Conservation (phyloP, 2,329 filamentous ascomycete genomes). For the Ceratocystis eucalypticola region DNA sequence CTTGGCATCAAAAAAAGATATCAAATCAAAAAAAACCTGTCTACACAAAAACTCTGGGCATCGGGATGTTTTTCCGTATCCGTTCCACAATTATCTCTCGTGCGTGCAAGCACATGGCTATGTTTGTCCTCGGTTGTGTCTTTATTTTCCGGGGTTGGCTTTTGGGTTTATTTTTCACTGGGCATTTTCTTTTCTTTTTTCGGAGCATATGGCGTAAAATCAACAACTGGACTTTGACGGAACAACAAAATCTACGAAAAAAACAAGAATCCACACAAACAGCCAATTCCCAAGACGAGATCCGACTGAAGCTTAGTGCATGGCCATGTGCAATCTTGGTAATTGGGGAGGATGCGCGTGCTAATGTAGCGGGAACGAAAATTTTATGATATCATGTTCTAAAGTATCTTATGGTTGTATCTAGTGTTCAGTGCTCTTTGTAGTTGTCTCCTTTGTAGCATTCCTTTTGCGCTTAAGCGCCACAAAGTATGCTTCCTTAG, state of each 20-base stretch:
- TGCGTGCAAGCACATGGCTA: constrained; percentile 3
- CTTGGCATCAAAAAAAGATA: constrained; percentile 14
- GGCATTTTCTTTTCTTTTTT: constrained; percentile 5
- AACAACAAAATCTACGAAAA: constrained; percentile 16
- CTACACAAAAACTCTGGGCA: not conserved
- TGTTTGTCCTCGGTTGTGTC: constrained; percentile 16
- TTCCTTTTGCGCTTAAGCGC: constrained; percentile 52
- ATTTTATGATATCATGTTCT: not conserved
- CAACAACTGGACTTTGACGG: constrained; percentile 14
- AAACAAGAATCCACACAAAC: constrained; percentile 19
- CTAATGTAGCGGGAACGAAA: not conserved
- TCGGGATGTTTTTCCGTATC: not conserved
- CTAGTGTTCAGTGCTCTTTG: not conserved
- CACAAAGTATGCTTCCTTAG: constrained; percentile 76
- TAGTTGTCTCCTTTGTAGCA: constrained; percentile 10
- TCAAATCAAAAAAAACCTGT: constrained; percentile 16
- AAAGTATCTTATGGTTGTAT: not conserved
- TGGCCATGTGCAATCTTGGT: not conserved
- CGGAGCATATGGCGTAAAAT: constrained; percentile 17
- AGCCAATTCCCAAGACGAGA: constrained; percentile 12
- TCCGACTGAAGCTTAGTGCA: not conserved
- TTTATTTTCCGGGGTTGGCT: constrained; percentile 18
- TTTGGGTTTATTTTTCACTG: constrained; percentile 16
- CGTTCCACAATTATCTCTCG: constrained; percentile 3
- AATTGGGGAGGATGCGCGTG: not conserved